Base-by-base conservation (phyloP, 2,329 filamentous ascomycete species). In the Penicillium glabrum region DNA sequence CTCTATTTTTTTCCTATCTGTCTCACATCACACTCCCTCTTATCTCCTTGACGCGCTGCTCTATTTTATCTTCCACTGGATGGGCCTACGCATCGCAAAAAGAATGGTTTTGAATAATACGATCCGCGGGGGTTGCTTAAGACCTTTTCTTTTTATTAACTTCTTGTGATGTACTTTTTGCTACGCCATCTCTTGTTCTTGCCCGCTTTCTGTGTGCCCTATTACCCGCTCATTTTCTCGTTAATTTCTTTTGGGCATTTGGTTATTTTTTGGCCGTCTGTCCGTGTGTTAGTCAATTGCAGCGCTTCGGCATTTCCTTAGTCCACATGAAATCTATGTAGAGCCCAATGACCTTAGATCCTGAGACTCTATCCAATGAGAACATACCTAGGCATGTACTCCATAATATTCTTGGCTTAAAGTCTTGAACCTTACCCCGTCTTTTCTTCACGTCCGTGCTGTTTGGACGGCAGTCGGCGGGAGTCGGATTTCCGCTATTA, bases 101-200 rank as follows among this genome's bases (percentile, higher is more conserved):
- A 41, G 57, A 66, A 65, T 60, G 59, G 60, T 59, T 54, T 61
- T 65, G 59, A 41, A 60, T 64, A 61, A 65, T 64, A 62, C 57
- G 58, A 60, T 55, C 60, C 61, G 57, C 57, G 58, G 56, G 58
- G 60, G 54, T 63, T 55, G 60, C 63, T 53, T 58, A 56, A 60
- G 51, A 56, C 54, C 57, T 61, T 62, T 60, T 62, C 53, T 58
- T 41, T 46, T 46, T 46, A n/a, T 50, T 50, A 50, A 54, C 61
- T 67, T 67, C 64, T 67, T 67, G 64, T 66, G 64, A 67, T 67
- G 64, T 67, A 67, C 61, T 66, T 67, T 65, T 65, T 66, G 61
- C 61, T 67, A 61, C 63, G 61, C 60, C 62, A 64, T 65, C 59
- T 66, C 62, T 66, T 67, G 60, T 65, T 62, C 56, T 65, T 65